phyloP scores from a whole-genome alignment of 441 rosid species.

The Euphorbia neoarborescens region DNA sequence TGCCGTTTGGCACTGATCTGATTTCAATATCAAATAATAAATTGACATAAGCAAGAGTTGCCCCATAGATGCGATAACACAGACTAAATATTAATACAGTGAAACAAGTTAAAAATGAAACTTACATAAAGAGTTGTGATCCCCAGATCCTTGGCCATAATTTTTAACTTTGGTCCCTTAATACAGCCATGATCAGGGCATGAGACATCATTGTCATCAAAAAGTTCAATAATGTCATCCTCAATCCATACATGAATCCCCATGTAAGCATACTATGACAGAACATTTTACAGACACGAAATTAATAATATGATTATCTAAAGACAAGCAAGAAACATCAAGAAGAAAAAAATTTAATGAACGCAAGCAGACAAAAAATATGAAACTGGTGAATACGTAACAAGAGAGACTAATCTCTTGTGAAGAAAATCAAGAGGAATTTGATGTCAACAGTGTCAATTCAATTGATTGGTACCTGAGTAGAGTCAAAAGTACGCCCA shows the following conservation, averaged over 20 bases:
- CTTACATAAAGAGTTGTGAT: conserved; percentile 74
- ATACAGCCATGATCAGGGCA: conserved; percentile 38
- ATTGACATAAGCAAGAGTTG: conserved; percentile 17
- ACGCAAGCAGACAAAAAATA: conserved; percentile 5
- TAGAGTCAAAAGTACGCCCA: conserved; percentile 61
- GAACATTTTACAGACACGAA: conserved; percentile 15
- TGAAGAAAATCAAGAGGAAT: not conserved
- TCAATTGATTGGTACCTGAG: conserved; percentile 51
- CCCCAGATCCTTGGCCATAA: conserved; percentile 67
- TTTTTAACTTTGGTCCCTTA: conserved; percentile 40
- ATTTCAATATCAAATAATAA: conserved; percentile 25
- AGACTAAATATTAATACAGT: conserved; percentile 3
- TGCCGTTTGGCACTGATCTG: conserved; percentile 80
- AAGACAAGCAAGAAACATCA: conserved; percentile 8
- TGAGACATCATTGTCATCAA: conserved; percentile 32
- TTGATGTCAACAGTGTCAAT: not conserved
- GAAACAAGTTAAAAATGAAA: conserved; percentile 21
- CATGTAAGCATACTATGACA: conserved; percentile 71
- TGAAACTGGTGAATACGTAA: conserved; percentile 10
- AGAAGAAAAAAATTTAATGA: conserved; percentile 1
- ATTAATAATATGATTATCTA: not conserved
- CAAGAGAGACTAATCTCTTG: conserved; percentile 21
- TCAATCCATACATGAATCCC: conserved; percentile 63
- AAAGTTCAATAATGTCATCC: conserved; percentile 61
- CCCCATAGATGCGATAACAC: conserved; percentile 9